A percentile compares a stretch with the other conserved stretches of the same genome.
phyloP scores from a whole-genome alignment of 2,329 filamentous ascomycete species.

The Monilinia fructigena region DNA sequence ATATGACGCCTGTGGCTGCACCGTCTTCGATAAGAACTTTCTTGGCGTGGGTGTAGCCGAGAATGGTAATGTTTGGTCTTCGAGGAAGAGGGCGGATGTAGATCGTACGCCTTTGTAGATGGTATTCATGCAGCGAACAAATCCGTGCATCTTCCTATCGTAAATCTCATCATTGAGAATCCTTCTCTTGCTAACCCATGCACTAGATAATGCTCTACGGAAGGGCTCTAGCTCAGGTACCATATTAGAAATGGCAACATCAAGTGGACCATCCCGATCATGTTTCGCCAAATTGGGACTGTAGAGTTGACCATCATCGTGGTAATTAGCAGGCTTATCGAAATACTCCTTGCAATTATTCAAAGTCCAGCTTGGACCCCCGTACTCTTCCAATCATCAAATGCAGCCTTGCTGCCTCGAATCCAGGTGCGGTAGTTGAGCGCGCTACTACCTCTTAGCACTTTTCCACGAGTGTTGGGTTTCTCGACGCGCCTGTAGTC shows the following conservation, averaged over 20 bases:
- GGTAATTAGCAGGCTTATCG: constrained; percentile 55
- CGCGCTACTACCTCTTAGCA: constrained; percentile 51
- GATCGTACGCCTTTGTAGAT: constrained; percentile 59
- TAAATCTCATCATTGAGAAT: constrained; percentile 54
- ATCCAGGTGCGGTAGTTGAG: constrained; percentile 67
- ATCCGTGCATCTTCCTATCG: constrained; percentile 53
- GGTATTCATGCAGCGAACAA: constrained; percentile 53
- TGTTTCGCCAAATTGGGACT: constrained; percentile 50
- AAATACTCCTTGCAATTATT: constrained; percentile 51
- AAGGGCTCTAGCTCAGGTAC: constrained; percentile 53
- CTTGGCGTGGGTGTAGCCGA: constrained; percentile 51
- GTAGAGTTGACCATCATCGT: constrained; percentile 52
- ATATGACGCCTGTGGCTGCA: constrained; percentile 48
- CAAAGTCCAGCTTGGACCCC: constrained; percentile 55
- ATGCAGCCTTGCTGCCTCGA: constrained; percentile 56
- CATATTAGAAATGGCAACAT: constrained; percentile 54
- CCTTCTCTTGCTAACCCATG: constrained; percentile 55
- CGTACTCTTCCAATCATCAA: constrained; percentile 50
- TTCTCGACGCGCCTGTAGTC: constrained; percentile 63
- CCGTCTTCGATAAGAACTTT: constrained; percentile 52
- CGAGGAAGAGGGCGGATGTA: constrained; percentile 51
- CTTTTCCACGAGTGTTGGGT: constrained; percentile 52
- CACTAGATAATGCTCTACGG: constrained; percentile 49
- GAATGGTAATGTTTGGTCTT: constrained; percentile 53
- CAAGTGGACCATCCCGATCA: constrained; percentile 51